Base-by-base conservation (phyloP, 352 stramenopile species). In the Aphanomyces stellatus region DNA sequence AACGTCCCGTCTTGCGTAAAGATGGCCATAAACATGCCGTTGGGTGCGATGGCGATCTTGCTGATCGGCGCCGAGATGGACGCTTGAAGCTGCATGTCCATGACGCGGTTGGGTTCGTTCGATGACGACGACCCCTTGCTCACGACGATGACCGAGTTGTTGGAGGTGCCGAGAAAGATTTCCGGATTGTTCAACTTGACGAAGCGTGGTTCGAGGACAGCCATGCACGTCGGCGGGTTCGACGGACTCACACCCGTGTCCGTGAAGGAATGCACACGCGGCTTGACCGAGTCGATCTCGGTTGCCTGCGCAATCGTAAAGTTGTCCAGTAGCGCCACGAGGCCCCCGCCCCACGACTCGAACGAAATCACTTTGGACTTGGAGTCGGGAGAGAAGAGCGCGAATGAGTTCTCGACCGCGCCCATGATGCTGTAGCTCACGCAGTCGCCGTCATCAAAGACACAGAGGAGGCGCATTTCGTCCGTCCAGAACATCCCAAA, bases 1-100 rank as follows among this genome's bases (percentile, higher is more conserved):
- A 98, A 76, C 56, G 97, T 89, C 7, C 91, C 93, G 55, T 96
- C 85, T 63, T 96, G 88, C 7, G 91, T 95, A 70, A 98, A 98
- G 53, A 96, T 90, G n/a, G 95, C 93, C 77, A 98, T 88, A 69
- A 98, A 98, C 56, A 95, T 81, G 37, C 94, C 94, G 72, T 98
- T 98, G 2, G 93, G 93, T 22, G 93, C 93, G 72, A 98, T 94
- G 0, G 86, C 81, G 69, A 98, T 96, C 35, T 84, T 83, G 17
- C 94, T 92, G 72, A 98, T 97, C 19, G 93, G 90, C 43, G 93
- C 86, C 30, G 78, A 76, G 53, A 96, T 81, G 8, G 78, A 85
- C 2, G 88, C 79, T 42, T 82, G 79, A 25, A 98, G 84, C 72
- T 91, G 81, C 87, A 91, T 91, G 41, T 93, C 85, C 30, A 82